phyloP scores from a whole-genome alignment of 352 stramenopile species.

The Phytopythium ostracodes region DNA sequence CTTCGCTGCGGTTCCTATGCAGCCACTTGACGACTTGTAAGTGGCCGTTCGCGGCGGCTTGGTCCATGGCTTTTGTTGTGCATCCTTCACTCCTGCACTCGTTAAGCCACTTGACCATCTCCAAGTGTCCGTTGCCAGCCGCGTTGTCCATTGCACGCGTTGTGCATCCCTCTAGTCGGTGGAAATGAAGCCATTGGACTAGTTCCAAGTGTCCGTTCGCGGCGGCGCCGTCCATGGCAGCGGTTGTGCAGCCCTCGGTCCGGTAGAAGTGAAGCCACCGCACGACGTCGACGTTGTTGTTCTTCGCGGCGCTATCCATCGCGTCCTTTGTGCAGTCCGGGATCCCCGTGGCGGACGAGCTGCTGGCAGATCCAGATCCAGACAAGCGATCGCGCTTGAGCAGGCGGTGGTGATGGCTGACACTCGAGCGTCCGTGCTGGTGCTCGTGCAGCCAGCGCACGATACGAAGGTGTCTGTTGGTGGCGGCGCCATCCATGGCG shows the following conservation, averaged over 20 bases:
- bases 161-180: conserved; percentile 22
- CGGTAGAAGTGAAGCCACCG: conserved; percentile 32
- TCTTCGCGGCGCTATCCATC: conserved; percentile 23
- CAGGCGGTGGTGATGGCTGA: not conserved
- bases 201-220: conserved; percentile 19
- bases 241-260: conserved; percentile 26
- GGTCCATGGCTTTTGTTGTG: conserved; percentile 24
- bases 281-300: conserved; percentile 26
- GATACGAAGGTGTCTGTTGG: conserved; percentile 26
- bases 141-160: conserved; percentile 23
- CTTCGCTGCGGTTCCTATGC: conserved; percentile 20
- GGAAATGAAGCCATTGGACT: conserved; percentile 28
- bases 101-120: conserved; percentile 31
- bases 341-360: not conserved
- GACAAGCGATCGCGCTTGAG: conserved; percentile 7
- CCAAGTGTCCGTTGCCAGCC: conserved; percentile 22
- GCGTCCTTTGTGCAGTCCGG: conserved; percentile 24
- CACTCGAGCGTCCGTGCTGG: conserved; percentile 12
- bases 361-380: conserved; percentile 9
- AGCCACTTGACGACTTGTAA: conserved; percentile 27
- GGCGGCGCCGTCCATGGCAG: conserved; percentile 30
- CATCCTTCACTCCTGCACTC: conserved; percentile 25
- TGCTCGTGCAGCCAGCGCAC: conserved; percentile 27
- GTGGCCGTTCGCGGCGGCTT: conserved; percentile 21
- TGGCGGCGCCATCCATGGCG: conserved; percentile 35